Evolutionary conservation across 1,284 basidiomycete species (phyloP).

Genomic region (Termitomyces sp.): DNA sequence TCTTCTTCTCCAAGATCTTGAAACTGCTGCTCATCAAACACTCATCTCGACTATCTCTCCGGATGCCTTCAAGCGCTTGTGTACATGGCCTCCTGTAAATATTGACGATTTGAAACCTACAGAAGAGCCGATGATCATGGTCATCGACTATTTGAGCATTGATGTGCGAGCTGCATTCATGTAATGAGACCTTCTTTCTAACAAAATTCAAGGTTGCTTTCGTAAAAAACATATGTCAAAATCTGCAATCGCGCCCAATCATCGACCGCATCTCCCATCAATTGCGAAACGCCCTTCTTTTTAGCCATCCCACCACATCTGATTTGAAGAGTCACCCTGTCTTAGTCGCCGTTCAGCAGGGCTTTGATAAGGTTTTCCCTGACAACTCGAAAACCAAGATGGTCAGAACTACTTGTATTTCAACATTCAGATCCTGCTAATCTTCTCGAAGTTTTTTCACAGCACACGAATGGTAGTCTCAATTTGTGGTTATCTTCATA

Average conservation of each 20-base stretch:
- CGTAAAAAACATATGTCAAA: neutral
- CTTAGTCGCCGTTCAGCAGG: neutral
- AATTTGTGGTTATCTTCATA: neutral
- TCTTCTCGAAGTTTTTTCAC: neutral
- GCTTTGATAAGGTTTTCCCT: neutral
- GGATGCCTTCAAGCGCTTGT: neutral
- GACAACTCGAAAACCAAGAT: neutral
- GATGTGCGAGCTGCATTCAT: neutral
- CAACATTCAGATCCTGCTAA: neutral
- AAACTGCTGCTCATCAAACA: neutral
- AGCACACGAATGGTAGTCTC: neutral
- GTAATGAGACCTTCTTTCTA: neutral
- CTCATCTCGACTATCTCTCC: neutral
- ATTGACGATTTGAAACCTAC: neutral
- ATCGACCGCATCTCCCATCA: neutral
- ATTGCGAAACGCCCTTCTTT: neutral
- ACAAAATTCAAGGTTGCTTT: neutral
- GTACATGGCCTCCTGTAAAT: neutral
- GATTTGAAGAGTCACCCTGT: neutral
- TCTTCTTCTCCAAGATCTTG: neutral
- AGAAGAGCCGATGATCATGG: neutral
- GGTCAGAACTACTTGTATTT: neutral
- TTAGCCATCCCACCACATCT: neutral
- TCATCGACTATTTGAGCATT: neutral
- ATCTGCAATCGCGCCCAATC: neutral